Evolutionary conservation across 1,284 basidiomycete genomes (phyloP), one percentile per base, ranked within the genome.

Genomic region (Tilletia caries): DNA sequence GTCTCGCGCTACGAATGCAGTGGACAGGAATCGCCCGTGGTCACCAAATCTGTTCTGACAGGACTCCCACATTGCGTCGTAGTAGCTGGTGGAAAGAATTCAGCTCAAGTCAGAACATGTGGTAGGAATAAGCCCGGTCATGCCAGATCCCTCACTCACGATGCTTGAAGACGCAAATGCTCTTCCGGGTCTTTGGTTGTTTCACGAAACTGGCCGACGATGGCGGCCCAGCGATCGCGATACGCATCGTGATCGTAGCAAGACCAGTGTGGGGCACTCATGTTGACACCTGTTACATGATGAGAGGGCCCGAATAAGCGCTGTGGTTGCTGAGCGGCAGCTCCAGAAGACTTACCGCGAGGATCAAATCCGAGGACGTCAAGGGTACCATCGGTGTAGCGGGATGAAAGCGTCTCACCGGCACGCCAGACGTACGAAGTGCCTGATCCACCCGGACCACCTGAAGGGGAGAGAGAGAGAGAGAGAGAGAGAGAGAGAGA

Each of bases 331-430:
- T n/a, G 43, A 44, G 29, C 23, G 34, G 12, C 13, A 50, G 29
- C 18, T 32, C n/a, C 62, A 64, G 60, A 64, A 41, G 15, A 27
- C 52, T 71, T 71, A 4, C 74, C 74, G 0, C 74, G 48, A 0
- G 74, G 74, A 48, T 75, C 74, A 68, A 70, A 75, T 0, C 74
- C 74, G 0, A 75, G 58, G 8, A 75, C 72, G 32, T 75, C 74
- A 3, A 67, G 67, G 18, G 65, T 71, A 13, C 29, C 15, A 60
- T 74, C 33, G 23, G 71, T 70, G 65, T 70, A 75, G 18, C 29
- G 60, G 4, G 15, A 1, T 1, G 66, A 43, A 3, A 64, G 34
- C 1, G 0, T 4, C 29, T 71, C 68, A 3, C 41, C 73, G 10
- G 54, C 64, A 15, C 70, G 68, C 68, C 70, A 72, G 5, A 72